Percentiles rank a stretch among this genome's conserved stretches.
These are phyloP conservation scores for Mucor saturninus DNA, from an alignment of 371 early-diverging fungal genomes.

Conservation along the genomic window DNA sequence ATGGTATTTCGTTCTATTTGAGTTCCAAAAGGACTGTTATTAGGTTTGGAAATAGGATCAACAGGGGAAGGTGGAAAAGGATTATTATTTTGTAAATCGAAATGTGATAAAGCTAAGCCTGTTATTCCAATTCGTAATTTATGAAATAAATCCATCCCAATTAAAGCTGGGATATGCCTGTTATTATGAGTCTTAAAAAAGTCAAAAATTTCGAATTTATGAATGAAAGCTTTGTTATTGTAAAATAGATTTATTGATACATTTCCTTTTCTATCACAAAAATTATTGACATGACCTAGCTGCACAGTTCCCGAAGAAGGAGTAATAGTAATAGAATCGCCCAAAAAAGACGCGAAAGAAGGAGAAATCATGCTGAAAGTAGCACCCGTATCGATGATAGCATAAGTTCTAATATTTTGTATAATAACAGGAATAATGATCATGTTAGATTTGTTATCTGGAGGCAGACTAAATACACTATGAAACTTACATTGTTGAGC, in stretches of 20 bases:
- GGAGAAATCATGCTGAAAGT: conserved; percentile 8
- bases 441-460: neutral
- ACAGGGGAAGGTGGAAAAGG: conserved; percentile 4
- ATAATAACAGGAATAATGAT: conserved; percentile 5
- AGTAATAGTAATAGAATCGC: neutral
- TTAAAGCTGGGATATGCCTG: neutral
- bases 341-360: neutral
- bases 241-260: conserved; percentile 4
- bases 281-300: neutral
- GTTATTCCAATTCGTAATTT: neutral
- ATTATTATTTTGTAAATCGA: neutral
- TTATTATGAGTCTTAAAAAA: conserved; percentile 1
- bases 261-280: neutral
- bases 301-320: conserved; percentile 1
- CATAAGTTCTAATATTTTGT: conserved; percentile 9
- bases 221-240: conserved; percentile 9
- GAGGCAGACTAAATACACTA: neutral
- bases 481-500: conserved; percentile 17
- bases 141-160: conserved; percentile 15
- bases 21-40: conserved; percentile 6
- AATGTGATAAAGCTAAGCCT: conserved; percentile 1
- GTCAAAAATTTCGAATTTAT: conserved; percentile 20
- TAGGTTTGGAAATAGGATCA: conserved; percentile 3
- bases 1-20: neutral
- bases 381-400: conserved; percentile 11